Evolutionary conservation across 371 early-diverging fungal genomes (phyloP), one percentile per base, ranked within the genome.

Genomic region (Mycotypha africana): DNA sequence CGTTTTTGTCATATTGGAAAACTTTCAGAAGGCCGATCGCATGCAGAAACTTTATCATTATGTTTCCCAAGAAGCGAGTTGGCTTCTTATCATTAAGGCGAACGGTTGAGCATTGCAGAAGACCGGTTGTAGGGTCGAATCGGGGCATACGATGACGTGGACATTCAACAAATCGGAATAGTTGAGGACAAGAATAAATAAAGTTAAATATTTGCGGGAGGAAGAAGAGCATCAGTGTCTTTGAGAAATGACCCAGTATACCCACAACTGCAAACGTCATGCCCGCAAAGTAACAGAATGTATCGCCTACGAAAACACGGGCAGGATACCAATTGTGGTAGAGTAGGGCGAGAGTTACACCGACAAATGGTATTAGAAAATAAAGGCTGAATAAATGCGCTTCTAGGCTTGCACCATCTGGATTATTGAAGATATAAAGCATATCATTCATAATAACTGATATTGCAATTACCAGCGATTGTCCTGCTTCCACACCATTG

Each of bases 271-370:
- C 95, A 65, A 98, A 84, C 1, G 91, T 86, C 93, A 97, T 97
- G n/a, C 99, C 99, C 2, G 95, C 89, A 80, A 97, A 97, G 60
- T 98, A 98, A 60, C 92, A 89, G 56, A 82, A 96, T 0, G 97
- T 95, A 61, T 99, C 98, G 23, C 99, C 99, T n/a, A 94, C 93
- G 81, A 99, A 98, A 9, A 91, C 82, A 14, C 70, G 64, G 1
- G 98, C 89, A 6, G 99, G 99, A 38, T 77, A 92, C 89, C 92
- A 89, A 65, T 98, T 98, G 55, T 89, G 87, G 54, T 63, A 56
- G 30, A 92, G 59, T 23, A 94, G 80, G 0, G 88, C 93, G 4
- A 63, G 4, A 0, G 91, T 86, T 3, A 92, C 94, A 0, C 88
- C 89, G 20, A 92, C 79, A 51, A 96, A 95, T 0, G 98, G 98